Percentiles rank a stretch among this genome's conserved stretches.
phyloP scores from a whole-genome alignment of 1,139 yeast species.

The Candida sp. region DNA sequence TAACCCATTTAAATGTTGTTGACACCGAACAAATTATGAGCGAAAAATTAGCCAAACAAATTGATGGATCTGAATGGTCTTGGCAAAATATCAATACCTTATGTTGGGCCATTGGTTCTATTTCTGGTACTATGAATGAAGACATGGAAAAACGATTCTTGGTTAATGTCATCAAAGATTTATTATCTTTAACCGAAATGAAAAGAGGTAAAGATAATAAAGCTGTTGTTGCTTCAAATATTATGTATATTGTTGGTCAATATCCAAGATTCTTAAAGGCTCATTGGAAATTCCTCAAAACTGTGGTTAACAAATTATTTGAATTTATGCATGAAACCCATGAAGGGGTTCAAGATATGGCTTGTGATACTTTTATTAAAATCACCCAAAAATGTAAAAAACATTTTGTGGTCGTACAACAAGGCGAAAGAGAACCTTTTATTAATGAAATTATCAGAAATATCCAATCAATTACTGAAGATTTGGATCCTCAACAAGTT shows the following conservation, averaged over 20 bases:
- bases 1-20: slow-evolving; percentile 92
- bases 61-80: slow-evolving; percentile 98
- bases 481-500: slow-evolving; percentile 94
- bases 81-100: slow-evolving; percentile 97
- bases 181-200: slow-evolving; percentile 88
- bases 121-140: slow-evolving; percentile 98
- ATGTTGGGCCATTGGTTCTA: slow-evolving; percentile 99
- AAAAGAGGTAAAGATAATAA: slow-evolving; percentile 97
- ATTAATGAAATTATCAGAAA: slow-evolving; percentile 84
- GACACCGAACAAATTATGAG: slow-evolving; percentile 95
- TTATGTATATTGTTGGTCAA: slow-evolving; percentile 99
- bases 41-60: slow-evolving; percentile 84
- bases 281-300: slow-evolving; percentile 95
- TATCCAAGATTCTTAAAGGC: slow-evolving; percentile 97
- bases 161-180: slow-evolving; percentile 88
- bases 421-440: slow-evolving; percentile 87
- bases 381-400: slow-evolving; percentile 93
- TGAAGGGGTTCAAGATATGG: slow-evolving; percentile 99
- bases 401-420: slow-evolving; percentile 88
- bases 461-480: slow-evolving; percentile 84
- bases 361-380: slow-evolving; percentile 97
- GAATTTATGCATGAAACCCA: slow-evolving; percentile 99
- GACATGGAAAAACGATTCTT: slow-evolving; percentile 94
- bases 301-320: slow-evolving; percentile 91
- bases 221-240: slow-evolving; percentile 98